phyloP scores from a whole-genome alignment of 2,329 filamentous ascomycete species.

The Setomelanomma holmii region DNA sequence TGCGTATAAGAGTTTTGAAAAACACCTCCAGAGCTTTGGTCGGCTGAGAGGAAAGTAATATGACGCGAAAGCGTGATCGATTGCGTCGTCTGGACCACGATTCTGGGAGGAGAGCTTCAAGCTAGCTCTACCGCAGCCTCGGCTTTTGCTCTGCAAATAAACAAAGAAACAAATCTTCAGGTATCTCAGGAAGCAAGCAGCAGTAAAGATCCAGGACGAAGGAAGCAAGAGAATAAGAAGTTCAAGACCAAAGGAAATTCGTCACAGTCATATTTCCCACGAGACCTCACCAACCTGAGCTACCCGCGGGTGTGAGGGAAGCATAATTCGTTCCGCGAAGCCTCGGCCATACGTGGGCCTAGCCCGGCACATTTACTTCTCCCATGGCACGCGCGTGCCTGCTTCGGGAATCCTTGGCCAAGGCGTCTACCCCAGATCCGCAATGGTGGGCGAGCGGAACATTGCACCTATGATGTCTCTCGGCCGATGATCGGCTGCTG shows the following conservation, averaged over 20 bases:
- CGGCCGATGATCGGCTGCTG: constrained; percentile 40
- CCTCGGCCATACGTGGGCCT: constrained; percentile 45
- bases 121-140: constrained; percentile 24
- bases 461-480: constrained; percentile 28
- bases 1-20: neutral
- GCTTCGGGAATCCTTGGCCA: constrained; percentile 26
- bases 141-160: constrained; percentile 25
- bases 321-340: constrained; percentile 32
- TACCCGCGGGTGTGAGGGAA: constrained; percentile 45
- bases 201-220: no score
- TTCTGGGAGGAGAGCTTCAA: no score
- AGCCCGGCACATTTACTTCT: constrained; percentile 21
- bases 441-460: constrained; percentile 46
- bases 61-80: constrained; percentile 18
- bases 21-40: neutral
- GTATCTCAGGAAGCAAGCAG: constrained; percentile 4
- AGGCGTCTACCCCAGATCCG: constrained; percentile 40
- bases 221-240: no score
- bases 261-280: constrained; percentile 40
- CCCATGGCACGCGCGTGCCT: constrained; percentile 27
- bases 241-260: constrained; percentile 16
- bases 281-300: constrained; percentile 8
- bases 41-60: constrained; percentile 9
- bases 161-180: constrained; percentile 21
- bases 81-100: no score